A percentile compares a stretch with the other conserved stretches of the same genome.
phyloP scores from a whole-genome alignment of 495 filamentous ascomycete genomes.

The Rhizodiscina lignyota region DNA sequence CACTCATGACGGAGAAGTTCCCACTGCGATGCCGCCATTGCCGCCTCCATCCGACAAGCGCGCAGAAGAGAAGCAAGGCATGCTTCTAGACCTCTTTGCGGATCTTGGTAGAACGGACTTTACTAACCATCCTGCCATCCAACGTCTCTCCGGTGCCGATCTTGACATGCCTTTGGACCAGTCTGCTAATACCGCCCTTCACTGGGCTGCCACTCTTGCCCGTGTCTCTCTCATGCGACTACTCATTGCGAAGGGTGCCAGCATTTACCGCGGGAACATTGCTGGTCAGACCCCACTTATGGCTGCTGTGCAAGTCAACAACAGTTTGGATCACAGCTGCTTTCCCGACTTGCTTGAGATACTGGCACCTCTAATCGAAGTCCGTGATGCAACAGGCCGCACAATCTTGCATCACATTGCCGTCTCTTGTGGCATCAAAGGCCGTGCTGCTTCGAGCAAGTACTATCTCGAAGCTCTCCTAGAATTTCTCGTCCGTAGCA shows the following conservation, averaged over 20 bases:
- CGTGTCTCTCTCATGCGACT: conserved; percentile 62
- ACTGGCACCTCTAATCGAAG: conserved; percentile 77
- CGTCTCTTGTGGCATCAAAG: conserved; percentile 82
- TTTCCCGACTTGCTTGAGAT: conserved; percentile 76
- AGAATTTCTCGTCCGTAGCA: conserved; percentile 70
- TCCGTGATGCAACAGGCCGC: conserved; percentile 71
- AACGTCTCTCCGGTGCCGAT: conserved; percentile 59
- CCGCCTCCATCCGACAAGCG: conserved; percentile 48
- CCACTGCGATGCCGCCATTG: conserved; percentile 49
- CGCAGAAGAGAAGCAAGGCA: conserved; percentile 53
- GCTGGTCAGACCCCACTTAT: conserved; percentile 84
- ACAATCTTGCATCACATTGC: conserved; percentile 95
- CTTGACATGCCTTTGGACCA: conserved; percentile 81
- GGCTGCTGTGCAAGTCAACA: conserved; percentile 72
- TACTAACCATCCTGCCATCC: conserved; percentile 43
- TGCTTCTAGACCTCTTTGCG: conserved; percentile 78
- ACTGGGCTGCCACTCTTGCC: conserved; percentile 95
- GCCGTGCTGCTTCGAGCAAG: conserved; percentile 63
- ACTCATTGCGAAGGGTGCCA: conserved; percentile 67
- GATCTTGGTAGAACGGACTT: conserved; percentile 50
- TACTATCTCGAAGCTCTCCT: conserved; percentile 89
- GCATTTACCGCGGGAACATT: conserved; percentile 69
- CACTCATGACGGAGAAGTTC: conserved; percentile 31
- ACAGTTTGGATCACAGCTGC: conserved; percentile 70
- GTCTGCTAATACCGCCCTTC: conserved; percentile 73